Evolutionary conservation across 257 asterid species (phyloP).

Genomic region (Ocimum tenuiflorum): DNA sequence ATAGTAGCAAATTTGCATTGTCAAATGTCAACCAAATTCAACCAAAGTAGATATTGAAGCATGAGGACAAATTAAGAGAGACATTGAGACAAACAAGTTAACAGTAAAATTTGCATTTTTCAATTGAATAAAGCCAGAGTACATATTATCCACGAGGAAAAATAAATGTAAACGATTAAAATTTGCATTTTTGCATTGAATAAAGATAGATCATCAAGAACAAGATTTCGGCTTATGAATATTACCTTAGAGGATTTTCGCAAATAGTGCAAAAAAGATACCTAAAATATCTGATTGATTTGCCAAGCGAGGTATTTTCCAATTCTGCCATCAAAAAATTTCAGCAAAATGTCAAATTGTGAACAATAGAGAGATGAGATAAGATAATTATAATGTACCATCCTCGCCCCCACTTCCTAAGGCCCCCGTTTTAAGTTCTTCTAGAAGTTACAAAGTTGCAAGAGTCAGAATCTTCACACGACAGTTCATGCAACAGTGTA

Average conservation of each 20-base stretch:
- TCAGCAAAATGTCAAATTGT: constrained; percentile 4
- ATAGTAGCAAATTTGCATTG: no score
- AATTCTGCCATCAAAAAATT: constrained; percentile 39
- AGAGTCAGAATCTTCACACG: neutral
- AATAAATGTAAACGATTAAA: no score
- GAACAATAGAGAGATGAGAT: neutral
- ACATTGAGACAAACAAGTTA: no score
- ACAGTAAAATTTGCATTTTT: no score
- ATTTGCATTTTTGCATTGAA: no score
- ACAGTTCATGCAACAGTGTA: neutral
- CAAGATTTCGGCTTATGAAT: constrained; percentile 12
- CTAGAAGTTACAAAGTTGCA: constrained; percentile 53
- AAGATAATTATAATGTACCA: constrained; percentile 41
- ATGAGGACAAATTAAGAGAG: no score
- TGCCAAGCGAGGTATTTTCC: constrained; percentile 73
- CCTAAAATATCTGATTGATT: constrained; percentile 61
- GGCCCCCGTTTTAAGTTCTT: constrained; percentile 71
- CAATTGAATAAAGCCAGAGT: no score
- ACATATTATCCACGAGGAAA: no score
- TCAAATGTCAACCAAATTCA: no score
- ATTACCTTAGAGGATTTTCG: constrained; percentile 92
- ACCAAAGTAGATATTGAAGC: no score
- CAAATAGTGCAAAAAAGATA: constrained; percentile 72
- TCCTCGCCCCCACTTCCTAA: constrained; percentile 38
- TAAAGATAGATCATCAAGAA: neutral